Base-by-base conservation (phyloP, 257 asterid genomes). In the Verbena officinalis region DNA sequence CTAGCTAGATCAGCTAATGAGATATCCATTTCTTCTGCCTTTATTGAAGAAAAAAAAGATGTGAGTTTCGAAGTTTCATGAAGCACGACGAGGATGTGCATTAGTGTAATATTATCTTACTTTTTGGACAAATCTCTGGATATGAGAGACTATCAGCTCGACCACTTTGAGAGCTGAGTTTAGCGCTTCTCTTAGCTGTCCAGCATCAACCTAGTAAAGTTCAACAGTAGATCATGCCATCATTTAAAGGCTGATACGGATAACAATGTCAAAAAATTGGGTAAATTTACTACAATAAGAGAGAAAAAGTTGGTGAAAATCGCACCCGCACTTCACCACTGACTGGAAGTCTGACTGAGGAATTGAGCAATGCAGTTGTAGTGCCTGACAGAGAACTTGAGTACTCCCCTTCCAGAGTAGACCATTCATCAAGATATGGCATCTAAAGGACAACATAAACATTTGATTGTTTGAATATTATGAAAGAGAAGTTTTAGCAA, bases 361-460 rank as follows among this genome's bases (percentile, higher is more conserved):
- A 75, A 77, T 67, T 84, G 55, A 60, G 77, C 71, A 91, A 79
- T 39, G 98, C 86, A 59, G 65, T 69, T 7, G 80, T 54, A 58
- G 81, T 62, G 33, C 77, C 85, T 11, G 86, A 77, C 33, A 91
- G 51, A 52, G 81, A 86, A 68, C 63, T 63, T 11, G 84, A 79
- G 71, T 80, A 86, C 20, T 83, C 89, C 67, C 81, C 83, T 65
- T 84, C 91, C 81, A 78, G 56, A 22, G 45, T 57, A 53, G 84
- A 76, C 98, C 98, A 91, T 65, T 83, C 83, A 24, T 83, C 86
- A 49, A 91, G 96, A 75, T 67, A 72, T 67, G 93, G 85, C 83
- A 78, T 81, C 96, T 88, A 50, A 67, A 22, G 38, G 21, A 53
- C 54, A 49, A 36, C 16, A 9, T 1, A 62, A 16, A 21, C 9